Percentiles rank a stretch among this genome's conserved stretches.
phyloP scores from a whole-genome alignment of 2,329 filamentous ascomycete species.

The Fusarium sp. region DNA sequence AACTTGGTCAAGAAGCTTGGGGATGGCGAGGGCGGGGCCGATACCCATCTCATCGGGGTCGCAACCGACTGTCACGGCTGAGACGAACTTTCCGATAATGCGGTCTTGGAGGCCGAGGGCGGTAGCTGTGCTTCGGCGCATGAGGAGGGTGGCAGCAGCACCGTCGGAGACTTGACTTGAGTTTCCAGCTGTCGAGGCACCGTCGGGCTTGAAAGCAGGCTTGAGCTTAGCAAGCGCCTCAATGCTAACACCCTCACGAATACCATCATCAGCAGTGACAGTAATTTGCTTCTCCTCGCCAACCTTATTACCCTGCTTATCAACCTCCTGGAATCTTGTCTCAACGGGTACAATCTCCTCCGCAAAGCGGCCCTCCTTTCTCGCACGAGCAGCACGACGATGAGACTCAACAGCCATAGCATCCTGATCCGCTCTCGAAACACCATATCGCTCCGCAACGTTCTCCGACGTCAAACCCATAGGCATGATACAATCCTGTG shows the following conservation, averaged over 20 bases:
- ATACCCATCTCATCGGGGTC: constrained; percentile 94
- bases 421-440: constrained; percentile 81
- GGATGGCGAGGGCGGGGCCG: constrained; percentile 86
- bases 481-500: constrained; percentile 88
- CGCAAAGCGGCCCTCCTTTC: constrained; percentile 75
- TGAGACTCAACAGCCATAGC: constrained; percentile 82
- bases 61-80: constrained; percentile 79
- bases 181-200: constrained; percentile 86
- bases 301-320: constrained; percentile 66
- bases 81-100: constrained; percentile 87
- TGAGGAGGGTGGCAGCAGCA: constrained; percentile 83
- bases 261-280: constrained; percentile 83
- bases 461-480: constrained; percentile 95
- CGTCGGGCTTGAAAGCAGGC: constrained; percentile 81
- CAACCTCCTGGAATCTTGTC: constrained; percentile 72
- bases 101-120: constrained; percentile 72
- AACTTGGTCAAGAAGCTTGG: constrained; percentile 76
- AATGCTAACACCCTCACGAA: constrained; percentile 71
- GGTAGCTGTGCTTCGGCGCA: constrained; percentile 82
- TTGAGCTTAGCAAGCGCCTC: constrained; percentile 83
- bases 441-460: constrained; percentile 79
- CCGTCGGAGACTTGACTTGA: constrained; percentile 87
- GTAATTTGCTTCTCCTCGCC: constrained; percentile 69
- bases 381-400: constrained; percentile 74
- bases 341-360: constrained; percentile 82